A percentile compares a stretch with the other conserved stretches of the same genome.
Evolutionary conservation across 345 rosid species (phyloP).

Genomic region (Populus pruinosa): DNA sequence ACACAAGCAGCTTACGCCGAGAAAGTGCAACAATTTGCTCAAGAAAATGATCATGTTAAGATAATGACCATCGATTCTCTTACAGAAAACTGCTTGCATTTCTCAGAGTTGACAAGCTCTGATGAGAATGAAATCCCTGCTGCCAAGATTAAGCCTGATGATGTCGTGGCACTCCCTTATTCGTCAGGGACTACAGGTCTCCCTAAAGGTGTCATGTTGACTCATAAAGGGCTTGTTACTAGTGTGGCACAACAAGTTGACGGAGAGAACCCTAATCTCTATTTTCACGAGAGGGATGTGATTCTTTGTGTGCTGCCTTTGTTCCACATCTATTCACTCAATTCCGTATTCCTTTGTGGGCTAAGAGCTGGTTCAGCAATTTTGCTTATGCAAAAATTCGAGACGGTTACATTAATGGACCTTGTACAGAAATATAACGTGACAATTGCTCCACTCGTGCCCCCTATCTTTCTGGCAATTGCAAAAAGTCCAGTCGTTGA

Average conservation of each 20-base stretch:
- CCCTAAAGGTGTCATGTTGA: conserved; percentile 94
- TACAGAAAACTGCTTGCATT: conserved; percentile 52
- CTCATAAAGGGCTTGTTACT: conserved; percentile 69
- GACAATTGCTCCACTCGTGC: conserved; percentile 76
- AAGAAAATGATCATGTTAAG: conserved; percentile 21
- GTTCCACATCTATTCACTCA: conserved; percentile 77
- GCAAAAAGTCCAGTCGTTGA: conserved; percentile 57
- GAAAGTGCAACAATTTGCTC: conserved; percentile 45
- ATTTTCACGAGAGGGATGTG: conserved; percentile 64
- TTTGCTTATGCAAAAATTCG: conserved; percentile 79
- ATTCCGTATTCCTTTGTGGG: conserved; percentile 69
- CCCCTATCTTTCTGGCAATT: conserved; percentile 69
- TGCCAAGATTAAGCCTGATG: conserved; percentile 48
- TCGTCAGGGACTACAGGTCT: conserved; percentile 95
- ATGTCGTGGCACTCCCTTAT: conserved; percentile 82
- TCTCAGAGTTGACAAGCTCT: conserved; percentile 49
- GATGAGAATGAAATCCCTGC: conserved; percentile 40
- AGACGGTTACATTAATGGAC: conserved; percentile 50
- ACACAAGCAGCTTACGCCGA: conserved; percentile 54
- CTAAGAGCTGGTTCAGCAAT: conserved; percentile 81
- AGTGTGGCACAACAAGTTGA: conserved; percentile 91
- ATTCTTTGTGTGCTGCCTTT: conserved; percentile 67
- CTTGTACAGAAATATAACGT: conserved; percentile 57
- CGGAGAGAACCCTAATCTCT: conserved; percentile 89
- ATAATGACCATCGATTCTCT: conserved; percentile 39